Evolutionary conservation across 257 asterid species (phyloP).

Genomic region (Anisodus tanguticus): DNA sequence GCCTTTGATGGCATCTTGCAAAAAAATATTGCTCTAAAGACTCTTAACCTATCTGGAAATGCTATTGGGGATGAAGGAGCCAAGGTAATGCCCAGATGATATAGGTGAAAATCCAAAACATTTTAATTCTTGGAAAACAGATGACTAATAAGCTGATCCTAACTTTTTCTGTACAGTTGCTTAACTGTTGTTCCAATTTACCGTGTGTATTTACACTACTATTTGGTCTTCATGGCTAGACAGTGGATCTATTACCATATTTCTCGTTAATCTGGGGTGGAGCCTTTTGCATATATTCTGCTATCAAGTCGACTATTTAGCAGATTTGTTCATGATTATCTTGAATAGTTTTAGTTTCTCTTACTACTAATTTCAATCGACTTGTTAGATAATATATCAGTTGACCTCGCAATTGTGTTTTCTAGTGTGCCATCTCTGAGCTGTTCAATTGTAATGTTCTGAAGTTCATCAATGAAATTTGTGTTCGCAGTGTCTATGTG

Average conservation of each 20-base stretch:
- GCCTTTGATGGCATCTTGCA: conserved; percentile 95
- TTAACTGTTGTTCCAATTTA: conserved; percentile 4
- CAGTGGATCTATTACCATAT: neutral
- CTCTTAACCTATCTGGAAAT: conserved; percentile 95
- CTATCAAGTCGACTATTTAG: too few relatives aligned
- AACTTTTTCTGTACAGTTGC: neutral
- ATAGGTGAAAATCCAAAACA: conserved; percentile 20
- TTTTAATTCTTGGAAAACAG: conserved; percentile 31
- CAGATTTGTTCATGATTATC: neutral
- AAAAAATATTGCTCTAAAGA: conserved; percentile 73
- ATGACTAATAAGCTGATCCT: conserved; percentile 29
- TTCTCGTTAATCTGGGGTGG: neutral
- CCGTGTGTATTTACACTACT: neutral
- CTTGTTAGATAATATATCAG: neutral
- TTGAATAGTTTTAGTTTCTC: neutral
- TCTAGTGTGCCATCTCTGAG: neutral
- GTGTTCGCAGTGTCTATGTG: conserved; percentile 62
- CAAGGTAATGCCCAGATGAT: conserved; percentile 57
- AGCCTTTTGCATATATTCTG: neutral
- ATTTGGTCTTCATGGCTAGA: neutral
- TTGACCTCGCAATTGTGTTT: neutral
- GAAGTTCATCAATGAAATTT: conserved; percentile 5
- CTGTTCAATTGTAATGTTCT: neutral
- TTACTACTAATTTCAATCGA: neutral
- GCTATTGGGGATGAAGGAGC: conserved; percentile 95